A percentile compares a stretch with the other conserved stretches of the same genome.
These are phyloP conservation scores for Colletotrichum costaricense DNA, from an alignment of 2,329 filamentous ascomycete species.

Conservation along the genomic window DNA sequence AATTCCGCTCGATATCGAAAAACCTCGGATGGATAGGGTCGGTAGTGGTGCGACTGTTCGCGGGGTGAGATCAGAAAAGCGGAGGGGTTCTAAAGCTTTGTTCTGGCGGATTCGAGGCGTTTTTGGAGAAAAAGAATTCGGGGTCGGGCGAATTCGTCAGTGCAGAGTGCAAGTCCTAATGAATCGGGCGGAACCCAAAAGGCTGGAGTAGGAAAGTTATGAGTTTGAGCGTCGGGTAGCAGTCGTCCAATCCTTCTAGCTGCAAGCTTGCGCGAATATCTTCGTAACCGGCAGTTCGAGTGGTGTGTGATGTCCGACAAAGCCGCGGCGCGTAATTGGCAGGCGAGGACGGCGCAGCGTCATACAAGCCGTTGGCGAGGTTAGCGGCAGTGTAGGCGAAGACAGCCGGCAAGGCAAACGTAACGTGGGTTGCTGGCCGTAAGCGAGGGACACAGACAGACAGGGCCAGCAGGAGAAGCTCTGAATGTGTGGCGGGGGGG, in stretches of 20 bases:
- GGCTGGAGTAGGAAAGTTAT: conserved; percentile 9
- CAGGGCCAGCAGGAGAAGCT: neutral
- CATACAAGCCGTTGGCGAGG: conserved; percentile 16
- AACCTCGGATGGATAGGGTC: neutral
- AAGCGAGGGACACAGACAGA: neutral
- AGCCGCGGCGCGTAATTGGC: conserved; percentile 17
- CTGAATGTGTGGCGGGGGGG: neutral
- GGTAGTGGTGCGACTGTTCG: neutral
- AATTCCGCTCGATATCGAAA: conserved; percentile 15
- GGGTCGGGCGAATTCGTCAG: conserved; percentile 2
- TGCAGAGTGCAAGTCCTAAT: neutral
- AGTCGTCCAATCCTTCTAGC: conserved; percentile 27
- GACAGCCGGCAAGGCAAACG: neutral
- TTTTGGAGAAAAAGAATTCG: neutral
- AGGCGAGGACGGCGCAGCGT: conserved; percentile 18
- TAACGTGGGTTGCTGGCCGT: neutral
- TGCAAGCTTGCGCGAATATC: conserved; percentile 34
- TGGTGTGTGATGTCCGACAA: conserved; percentile 23
- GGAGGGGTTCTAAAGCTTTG: neutral
- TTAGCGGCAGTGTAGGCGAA: conserved; percentile 11
- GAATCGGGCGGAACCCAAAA: neutral
- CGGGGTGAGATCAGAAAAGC: neutral
- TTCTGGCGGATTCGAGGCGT: neutral
- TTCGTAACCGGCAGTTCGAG: conserved; percentile 23
- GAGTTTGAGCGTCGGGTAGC: neutral